These are phyloP conservation scores for Chaetoscypha palmicola DNA, from an alignment of 2,329 filamentous ascomycete species.

Conservation along the genomic window DNA sequence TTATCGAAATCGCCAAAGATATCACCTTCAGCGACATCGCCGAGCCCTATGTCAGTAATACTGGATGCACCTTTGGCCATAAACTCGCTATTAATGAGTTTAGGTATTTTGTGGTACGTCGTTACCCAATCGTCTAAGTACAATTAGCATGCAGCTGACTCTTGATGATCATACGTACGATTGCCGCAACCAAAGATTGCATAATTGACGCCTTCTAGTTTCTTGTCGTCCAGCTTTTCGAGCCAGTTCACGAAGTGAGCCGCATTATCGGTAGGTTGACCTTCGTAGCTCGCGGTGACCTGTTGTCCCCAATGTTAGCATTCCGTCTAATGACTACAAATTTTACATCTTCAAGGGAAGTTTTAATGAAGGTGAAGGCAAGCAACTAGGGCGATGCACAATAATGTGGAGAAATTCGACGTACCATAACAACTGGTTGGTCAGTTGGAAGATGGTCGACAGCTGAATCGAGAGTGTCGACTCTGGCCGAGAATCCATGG, in stretches of 20 bases:
- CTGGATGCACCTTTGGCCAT: constrained; percentile 7
- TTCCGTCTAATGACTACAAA: too few relatives aligned
- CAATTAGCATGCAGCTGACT: constrained; percentile 28
- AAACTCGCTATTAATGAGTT: constrained; percentile 42
- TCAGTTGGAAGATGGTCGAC: constrained; percentile 52
- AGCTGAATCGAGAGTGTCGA: constrained; percentile 55
- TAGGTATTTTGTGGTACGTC: constrained; percentile 64
- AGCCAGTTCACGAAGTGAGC: constrained; percentile 62
- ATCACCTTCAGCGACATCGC: constrained; percentile 36
- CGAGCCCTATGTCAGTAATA: constrained; percentile 14
- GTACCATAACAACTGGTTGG: constrained; percentile 58
- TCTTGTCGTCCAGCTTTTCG: constrained; percentile 33
- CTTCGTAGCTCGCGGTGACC: constrained; percentile 67
- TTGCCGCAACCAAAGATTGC: constrained; percentile 66
- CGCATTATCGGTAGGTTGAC: constrained; percentile 67
- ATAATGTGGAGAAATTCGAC: too few relatives aligned
- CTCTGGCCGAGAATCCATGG: constrained; percentile 49
- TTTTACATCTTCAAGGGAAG: too few relatives aligned
- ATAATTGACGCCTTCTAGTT: constrained; percentile 52
- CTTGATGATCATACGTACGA: constrained; percentile 25
- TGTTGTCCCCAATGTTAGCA: too few relatives aligned
- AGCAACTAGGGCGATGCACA: too few relatives aligned
- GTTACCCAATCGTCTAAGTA: constrained; percentile 42
- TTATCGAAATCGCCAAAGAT: constrained; percentile 62
- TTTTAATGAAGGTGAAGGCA: too few relatives aligned